Evolutionary conservation across 768 basidiomycete species (phyloP), one percentile per base, ranked within the genome.

Genomic region (Calocybe gangraenosa): DNA sequence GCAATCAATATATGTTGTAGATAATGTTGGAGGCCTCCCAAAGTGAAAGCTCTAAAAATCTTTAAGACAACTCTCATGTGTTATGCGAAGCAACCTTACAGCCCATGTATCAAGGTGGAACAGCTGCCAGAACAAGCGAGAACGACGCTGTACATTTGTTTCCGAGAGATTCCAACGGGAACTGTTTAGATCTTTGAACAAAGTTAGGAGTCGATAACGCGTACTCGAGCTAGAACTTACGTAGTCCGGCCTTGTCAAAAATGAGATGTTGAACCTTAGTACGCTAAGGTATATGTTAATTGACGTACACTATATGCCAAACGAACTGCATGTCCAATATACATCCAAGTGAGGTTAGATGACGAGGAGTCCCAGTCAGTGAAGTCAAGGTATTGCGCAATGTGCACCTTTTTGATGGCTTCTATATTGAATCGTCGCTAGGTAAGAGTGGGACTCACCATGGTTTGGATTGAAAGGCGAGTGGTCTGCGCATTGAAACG

Each of bases 61-160:
- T 28, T 9, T 46, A 6, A 44, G 25, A 21, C 37, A 33, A 14
- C 13, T 23, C 11, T 42, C 19, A 7, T 17, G 17, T 14, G 20
- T 35, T 7, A 37, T 33, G 18, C 9, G 9, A n/a, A 9, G 20
- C 43, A 13, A 22, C 51, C 65, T 37, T 53, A 87, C 86, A 31
- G 75, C 61, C 71, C 76, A 78, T 0, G 81, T 79, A 53, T 87
- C 86, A 21, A 76, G 57, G 19, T 67, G 52, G 54, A 82, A 86
- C n/a, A 87, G 58, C 38, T 82, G 76, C 82, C 84, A 89, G 57
- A 86, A 87, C 9, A 82, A 63, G 17, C 67, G 67, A 42, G 68
- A 73, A 14, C 85, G 76, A 44, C 70, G 65, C 47, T 79, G 66
- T 14, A 66, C 58, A 32, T 67, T 59, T 17, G 63, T 60, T 20